phyloP scores from a whole-genome alignment of 1,284 basidiomycete genomes.

The Phenoliferia sp. region DNA sequence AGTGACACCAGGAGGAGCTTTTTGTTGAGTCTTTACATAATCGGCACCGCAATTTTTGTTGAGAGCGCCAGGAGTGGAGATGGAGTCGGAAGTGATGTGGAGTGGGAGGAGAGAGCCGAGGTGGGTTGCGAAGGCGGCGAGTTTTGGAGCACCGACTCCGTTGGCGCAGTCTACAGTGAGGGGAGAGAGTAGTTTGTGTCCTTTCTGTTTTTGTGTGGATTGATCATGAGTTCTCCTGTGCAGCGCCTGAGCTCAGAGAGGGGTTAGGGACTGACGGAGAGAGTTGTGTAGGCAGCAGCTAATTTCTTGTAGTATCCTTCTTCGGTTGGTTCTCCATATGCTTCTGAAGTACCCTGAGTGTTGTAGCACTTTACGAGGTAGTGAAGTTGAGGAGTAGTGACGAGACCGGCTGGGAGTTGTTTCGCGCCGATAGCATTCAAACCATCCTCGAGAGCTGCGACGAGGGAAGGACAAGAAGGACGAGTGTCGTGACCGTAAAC shows the following conservation, averaged over 20 bases:
- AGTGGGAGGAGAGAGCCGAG: slow-evolving; percentile 48
- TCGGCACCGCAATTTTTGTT: slow-evolving; percentile 92
- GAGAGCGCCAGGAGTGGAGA: slow-evolving; percentile 63
- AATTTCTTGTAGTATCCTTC: slow-evolving; percentile 86
- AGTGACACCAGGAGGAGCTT: slow-evolving; percentile 66
- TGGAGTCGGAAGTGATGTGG: slow-evolving; percentile 62
- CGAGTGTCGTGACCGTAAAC: slow-evolving; percentile 92
- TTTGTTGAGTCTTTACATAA: slow-evolving; percentile 91
- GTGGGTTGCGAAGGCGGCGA: slow-evolving; percentile 55
- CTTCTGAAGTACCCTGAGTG: slow-evolving; percentile 64
- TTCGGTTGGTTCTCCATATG: slow-evolving; percentile 76
- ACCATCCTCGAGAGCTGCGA: slow-evolving; percentile 77
- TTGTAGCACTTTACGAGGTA: slow-evolving; percentile 90
- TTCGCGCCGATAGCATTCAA: slow-evolving; percentile 62
- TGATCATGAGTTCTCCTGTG: not conserved
- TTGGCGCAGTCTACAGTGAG: slow-evolving; percentile 94
- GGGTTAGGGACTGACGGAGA: slow-evolving; percentile 59
- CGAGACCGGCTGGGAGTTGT: slow-evolving; percentile 57
- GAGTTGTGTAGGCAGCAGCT: slow-evolving; percentile 74
- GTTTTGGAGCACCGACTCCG: slow-evolving; percentile 81
- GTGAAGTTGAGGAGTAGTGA: slow-evolving; percentile 92
- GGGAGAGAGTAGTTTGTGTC: slow-evolving; percentile 36
- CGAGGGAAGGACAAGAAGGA: slow-evolving; percentile 77
- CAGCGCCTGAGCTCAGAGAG: too few species aligned
- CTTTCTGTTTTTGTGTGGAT: slow-evolving; percentile 5